Evolutionary conservation across 345 rosid species (phyloP).

Genomic region (Ceriops zippeliana): DNA sequence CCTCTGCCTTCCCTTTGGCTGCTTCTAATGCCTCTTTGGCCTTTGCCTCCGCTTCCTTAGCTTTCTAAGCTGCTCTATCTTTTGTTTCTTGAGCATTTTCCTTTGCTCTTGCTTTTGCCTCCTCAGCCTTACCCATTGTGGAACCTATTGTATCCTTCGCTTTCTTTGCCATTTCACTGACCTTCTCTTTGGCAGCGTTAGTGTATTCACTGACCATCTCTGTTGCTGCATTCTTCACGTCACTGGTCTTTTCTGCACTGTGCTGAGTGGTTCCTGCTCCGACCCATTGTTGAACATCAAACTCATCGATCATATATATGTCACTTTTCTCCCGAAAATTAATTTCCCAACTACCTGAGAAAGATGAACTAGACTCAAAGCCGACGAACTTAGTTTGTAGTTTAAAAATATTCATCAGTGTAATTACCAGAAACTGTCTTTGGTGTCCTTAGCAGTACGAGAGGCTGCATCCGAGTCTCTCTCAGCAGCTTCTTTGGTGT

Average conservation of each 20-base stretch:
- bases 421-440: conserved; percentile 41
- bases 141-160: conserved; percentile 7
- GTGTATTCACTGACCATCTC: conserved; percentile 1
- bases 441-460: conserved; percentile 24
- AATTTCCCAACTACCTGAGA: neutral
- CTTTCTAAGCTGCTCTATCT: conserved; percentile 19
- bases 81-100: conserved; percentile 25
- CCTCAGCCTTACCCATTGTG: conserved; percentile 19
- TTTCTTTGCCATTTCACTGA: neutral
- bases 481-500: conserved; percentile 20
- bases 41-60: conserved; percentile 8
- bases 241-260: conserved; percentile 24
- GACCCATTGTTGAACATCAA: neutral
- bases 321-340: neutral
- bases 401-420: too few species aligned
- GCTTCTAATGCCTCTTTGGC: conserved; percentile 27
- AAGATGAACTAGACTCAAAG: neutral
- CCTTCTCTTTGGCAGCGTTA: neutral
- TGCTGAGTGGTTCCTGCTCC: conserved; percentile 21
- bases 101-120: conserved; percentile 2
- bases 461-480: conserved; percentile 25
- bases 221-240: conserved; percentile 2
- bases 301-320: neutral
- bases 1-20: conserved; percentile 14
- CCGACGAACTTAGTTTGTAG: too few species aligned